Conservation (phyloP, 2,329 filamentous ascomycete species). For the Cladophialophora yegresii region DNA sequence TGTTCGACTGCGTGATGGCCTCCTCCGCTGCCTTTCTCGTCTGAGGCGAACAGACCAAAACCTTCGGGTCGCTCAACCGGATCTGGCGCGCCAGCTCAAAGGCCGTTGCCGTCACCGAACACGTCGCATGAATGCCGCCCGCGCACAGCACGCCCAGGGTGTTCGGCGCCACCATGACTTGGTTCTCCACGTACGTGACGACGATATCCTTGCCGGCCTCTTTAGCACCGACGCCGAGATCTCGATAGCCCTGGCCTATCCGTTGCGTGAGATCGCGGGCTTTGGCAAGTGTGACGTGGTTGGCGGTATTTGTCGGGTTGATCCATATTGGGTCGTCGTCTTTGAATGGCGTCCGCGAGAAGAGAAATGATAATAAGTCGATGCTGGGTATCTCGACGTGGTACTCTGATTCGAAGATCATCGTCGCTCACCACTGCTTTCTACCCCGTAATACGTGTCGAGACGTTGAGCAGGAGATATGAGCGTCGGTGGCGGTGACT, state of each 20-base stretch:
- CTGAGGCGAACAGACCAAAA: slow-evolving; percentile 53
- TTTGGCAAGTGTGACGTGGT: slow-evolving; percentile 56
- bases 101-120: slow-evolving; percentile 53
- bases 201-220: slow-evolving; percentile 57
- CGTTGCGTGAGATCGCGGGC: slow-evolving; percentile 54
- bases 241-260: slow-evolving; percentile 58
- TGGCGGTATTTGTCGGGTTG: slow-evolving; percentile 57
- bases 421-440: background rate
- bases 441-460: background rate
- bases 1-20: slow-evolving; percentile 53
- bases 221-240: slow-evolving; percentile 55
- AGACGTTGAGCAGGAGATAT: background rate
- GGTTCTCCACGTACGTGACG: slow-evolving; percentile 59
- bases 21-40: slow-evolving; percentile 53
- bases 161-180: slow-evolving; percentile 56
- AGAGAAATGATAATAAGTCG: slow-evolving; percentile 30
- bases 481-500: background rate
- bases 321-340: slow-evolving; percentile 58
- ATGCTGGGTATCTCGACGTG: slow-evolving; percentile 25
- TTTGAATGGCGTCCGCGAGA: slow-evolving; percentile 32
- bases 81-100: slow-evolving; percentile 56
- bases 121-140: slow-evolving; percentile 60
- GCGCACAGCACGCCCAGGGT: slow-evolving; percentile 61
- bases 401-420: slow-evolving; percentile 30
- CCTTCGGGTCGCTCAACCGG: slow-evolving; percentile 45